Evolutionary conservation across 768 basidiomycete genomes (phyloP).

Genomic region (Hortiboletus campestris): DNA sequence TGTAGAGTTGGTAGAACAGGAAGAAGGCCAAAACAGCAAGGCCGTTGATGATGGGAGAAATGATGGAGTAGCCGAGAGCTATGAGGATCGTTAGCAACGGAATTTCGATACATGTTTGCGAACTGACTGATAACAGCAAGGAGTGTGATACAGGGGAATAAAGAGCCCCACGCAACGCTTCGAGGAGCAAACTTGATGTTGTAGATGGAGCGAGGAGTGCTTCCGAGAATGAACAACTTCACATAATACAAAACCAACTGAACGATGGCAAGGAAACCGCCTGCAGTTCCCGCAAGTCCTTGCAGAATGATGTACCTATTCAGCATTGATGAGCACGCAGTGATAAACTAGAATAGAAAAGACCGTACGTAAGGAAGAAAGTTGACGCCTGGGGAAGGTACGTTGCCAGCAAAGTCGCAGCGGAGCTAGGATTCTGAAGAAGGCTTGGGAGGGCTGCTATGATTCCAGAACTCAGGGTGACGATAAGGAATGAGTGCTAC

Average conservation of each 20-base stretch:
- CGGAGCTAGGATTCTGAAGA: slow-evolving; percentile 61
- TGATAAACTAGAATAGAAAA: neutral
- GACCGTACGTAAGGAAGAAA: slow-evolving; percentile 80
- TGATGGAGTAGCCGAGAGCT: slow-evolving; percentile 82
- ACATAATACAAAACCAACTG: slow-evolving; percentile 83
- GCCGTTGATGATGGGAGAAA: slow-evolving; percentile 92
- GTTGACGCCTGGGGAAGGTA: slow-evolving; percentile 82
- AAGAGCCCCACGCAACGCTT: slow-evolving; percentile 72
- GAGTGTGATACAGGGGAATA: slow-evolving; percentile 70
- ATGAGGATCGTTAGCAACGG: slow-evolving; percentile 1
- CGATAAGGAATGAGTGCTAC: slow-evolving; percentile 91
- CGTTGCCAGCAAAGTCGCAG: slow-evolving; percentile 69
- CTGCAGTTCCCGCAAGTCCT: slow-evolving; percentile 75
- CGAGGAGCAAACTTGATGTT: slow-evolving; percentile 75
- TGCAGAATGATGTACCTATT: slow-evolving; percentile 73
- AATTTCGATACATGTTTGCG: neutral
- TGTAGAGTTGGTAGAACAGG: slow-evolving; percentile 79
- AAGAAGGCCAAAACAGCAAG: slow-evolving; percentile 82
- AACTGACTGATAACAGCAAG: slow-evolving; percentile 77
- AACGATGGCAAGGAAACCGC: slow-evolving; percentile 78
- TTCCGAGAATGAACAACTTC: slow-evolving; percentile 82
- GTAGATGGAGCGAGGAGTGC: slow-evolving; percentile 84
- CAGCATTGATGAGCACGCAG: neutral
- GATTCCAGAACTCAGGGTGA: slow-evolving; percentile 83
- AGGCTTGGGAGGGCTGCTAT: slow-evolving; percentile 65